Base-by-base conservation (phyloP, 345 rosid species). In the Combretum micranthum region DNA sequence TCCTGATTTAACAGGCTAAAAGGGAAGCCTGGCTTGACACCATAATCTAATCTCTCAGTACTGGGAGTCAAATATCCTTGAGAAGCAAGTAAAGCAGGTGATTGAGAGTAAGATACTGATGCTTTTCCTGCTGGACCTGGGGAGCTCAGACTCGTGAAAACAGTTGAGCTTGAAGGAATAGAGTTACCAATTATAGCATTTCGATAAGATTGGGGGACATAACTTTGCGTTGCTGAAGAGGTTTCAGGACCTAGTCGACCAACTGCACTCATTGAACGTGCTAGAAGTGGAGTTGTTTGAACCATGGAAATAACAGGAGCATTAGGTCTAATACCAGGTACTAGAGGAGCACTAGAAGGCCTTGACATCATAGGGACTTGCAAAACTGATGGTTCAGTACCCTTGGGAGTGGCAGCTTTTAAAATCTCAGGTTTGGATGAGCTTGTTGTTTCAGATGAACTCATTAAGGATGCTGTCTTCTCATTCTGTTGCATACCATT, bases 331-430 rank as follows among this genome's bases (percentile, higher is more conserved):
- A 66, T 75, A 60, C 67, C 85, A 56, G 89, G 96, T 52, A 75
- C 71, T 48, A 89, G 59, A 44, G 99, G 96, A 66, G 96, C 91
- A 76, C 96, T 89, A 46, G 90, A 85, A 47, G 97, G 96, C 82
- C 99, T 89, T 39, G 96, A 79, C 77, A 80, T 67, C 56, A 65
- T 66, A 48, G 94, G 69, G 44, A 72, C 66, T 64, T 76, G 80
- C 25, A 67, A 74, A 37, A 37, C 3, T 23, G 77, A 66, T 62
- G 68, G 75, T 49, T 83, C 90, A 43, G 77, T 13, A n/a, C 52
- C 67, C 66, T 76, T 85, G 12, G 75, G 61, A 60, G 68, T 44
- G 56, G 75, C 54, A 42, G 70, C 67, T 57, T 80, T 82, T 56
- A 64, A 85, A 44, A 50, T 56, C 59, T 84, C 87, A 17, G 82